Evolutionary conservation across 1,284 basidiomycete species (phyloP).

Genomic region (Dichomitus squalens): DNA sequence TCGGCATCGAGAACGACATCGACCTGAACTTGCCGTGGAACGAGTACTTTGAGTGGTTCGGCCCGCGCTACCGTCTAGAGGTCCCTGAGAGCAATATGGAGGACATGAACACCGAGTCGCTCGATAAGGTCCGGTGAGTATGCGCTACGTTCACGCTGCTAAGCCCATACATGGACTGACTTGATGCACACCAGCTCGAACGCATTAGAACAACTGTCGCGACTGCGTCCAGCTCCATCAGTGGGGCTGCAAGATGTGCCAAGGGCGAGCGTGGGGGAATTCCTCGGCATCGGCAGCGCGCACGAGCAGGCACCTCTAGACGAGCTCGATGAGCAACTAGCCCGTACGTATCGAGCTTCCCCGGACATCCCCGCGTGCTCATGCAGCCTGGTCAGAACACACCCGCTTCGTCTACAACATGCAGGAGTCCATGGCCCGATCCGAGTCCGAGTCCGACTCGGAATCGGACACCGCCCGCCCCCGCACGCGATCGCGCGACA

Average conservation of each 20-base stretch:
- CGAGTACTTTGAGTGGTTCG: conserved; percentile 98
- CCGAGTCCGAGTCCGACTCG: conserved; percentile 54
- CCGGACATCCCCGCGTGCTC: not conserved
- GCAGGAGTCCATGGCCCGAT: conserved; percentile 45
- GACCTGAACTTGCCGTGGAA: conserved; percentile 90
- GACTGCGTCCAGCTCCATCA: conserved; percentile 83
- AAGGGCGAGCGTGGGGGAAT: conserved; percentile 63
- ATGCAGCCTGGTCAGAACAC: conserved; percentile 49
- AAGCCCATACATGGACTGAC: conserved; percentile 2
- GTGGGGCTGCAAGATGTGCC: conserved; percentile 89
- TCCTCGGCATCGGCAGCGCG: conserved; percentile 58
- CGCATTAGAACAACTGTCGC: conserved; percentile 80
- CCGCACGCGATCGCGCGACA: conserved; percentile 19
- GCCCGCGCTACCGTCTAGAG: conserved; percentile 92
- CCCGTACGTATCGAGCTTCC: conserved; percentile 52
- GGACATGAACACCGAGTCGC: conserved; percentile 83
- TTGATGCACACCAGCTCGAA: conserved; percentile 18
- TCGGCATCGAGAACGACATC: conserved; percentile 81
- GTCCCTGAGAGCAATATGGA: conserved; percentile 94
- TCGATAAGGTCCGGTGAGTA: conserved; percentile 80
- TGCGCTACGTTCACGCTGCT: not conserved
- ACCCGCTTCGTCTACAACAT: conserved; percentile 64
- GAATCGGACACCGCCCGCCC: conserved; percentile 37
- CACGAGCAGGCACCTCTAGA: conserved; percentile 44
- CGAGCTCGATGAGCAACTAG: conserved; percentile 66